Evolutionary conservation across 257 asterid genomes (phyloP).

Genomic region (Perilla frutescens): DNA sequence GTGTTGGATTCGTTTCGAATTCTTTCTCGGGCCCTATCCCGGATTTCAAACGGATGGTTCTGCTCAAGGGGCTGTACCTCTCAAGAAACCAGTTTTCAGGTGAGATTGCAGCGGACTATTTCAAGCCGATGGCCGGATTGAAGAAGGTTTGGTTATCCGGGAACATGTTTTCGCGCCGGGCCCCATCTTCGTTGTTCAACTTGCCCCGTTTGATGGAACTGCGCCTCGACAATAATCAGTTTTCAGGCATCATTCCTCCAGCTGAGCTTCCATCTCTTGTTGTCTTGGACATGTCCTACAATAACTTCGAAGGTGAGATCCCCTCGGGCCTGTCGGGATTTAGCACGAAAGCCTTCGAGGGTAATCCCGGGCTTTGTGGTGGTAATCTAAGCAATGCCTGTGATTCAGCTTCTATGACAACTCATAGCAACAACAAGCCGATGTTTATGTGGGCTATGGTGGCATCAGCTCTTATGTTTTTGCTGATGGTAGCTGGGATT

Average conservation of each 20-base stretch:
- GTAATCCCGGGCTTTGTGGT: constrained; percentile 72
- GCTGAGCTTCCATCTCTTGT: constrained; percentile 44
- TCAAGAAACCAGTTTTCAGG: constrained; percentile 71
- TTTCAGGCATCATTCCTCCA: constrained; percentile 66
- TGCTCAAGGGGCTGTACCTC: constrained; percentile 60
- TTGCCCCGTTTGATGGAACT: constrained; percentile 55
- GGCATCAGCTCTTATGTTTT: constrained; percentile 27
- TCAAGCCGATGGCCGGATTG: constrained; percentile 52
- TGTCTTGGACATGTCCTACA: constrained; percentile 56
- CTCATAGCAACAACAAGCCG: background rate
- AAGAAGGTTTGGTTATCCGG: constrained; percentile 75
- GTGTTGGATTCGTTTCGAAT: constrained; percentile 51
- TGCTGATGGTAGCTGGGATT: constrained; percentile 43
- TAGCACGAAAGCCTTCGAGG: constrained; percentile 45
- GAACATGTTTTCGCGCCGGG: constrained; percentile 63
- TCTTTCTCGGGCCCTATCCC: constrained; percentile 80
- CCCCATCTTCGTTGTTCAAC: constrained; percentile 55
- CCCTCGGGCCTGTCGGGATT: constrained; percentile 53
- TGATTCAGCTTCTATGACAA: background rate
- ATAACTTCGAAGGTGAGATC: constrained; percentile 65
- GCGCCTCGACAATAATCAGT: constrained; percentile 66
- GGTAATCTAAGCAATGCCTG: constrained; percentile 45
- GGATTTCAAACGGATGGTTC: constrained; percentile 53
- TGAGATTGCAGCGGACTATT: constrained; percentile 64
- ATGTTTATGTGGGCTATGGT: constrained; percentile 36